phyloP scores from a whole-genome alignment of 1,284 basidiomycete genomes.

The Cryptococcus floricola region DNA sequence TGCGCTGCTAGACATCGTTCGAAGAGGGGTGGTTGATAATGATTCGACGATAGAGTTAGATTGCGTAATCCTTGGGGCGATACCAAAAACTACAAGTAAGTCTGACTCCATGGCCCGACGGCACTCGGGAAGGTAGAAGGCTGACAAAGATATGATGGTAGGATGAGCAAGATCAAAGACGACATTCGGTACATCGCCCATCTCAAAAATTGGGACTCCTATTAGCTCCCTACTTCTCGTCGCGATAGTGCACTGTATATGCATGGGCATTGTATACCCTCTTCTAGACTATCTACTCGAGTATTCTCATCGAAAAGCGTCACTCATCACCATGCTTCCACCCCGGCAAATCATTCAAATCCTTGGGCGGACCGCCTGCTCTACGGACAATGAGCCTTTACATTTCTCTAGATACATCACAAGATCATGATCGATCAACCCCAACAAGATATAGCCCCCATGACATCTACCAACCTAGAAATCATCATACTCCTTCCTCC shows the following conservation, averaged over 20 bases:
- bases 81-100: background rate
- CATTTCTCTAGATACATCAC: too few relatives aligned
- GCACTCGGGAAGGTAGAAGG: background rate
- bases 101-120: background rate
- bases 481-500: too few relatives aligned
- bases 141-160: background rate
- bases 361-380: constrained; percentile 18
- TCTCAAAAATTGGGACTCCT: background rate
- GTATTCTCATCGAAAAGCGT: too few relatives aligned
- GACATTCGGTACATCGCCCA: background rate
- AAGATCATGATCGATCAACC: too few relatives aligned
- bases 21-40: background rate
- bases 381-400: background rate
- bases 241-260: too few relatives aligned
- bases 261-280: too few relatives aligned
- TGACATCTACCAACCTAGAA: too few relatives aligned
- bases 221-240: background rate
- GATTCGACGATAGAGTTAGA: background rate
- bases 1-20: background rate
- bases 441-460: too few relatives aligned
- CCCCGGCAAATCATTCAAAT: constrained; percentile 30
- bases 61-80: background rate
- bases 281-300: too few relatives aligned
- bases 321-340: constrained; percentile 27
- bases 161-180: background rate